Evolutionary conservation across 2,329 filamentous ascomycete species (phyloP).

Genomic region (Byssoonygena ceratinophila): DNA sequence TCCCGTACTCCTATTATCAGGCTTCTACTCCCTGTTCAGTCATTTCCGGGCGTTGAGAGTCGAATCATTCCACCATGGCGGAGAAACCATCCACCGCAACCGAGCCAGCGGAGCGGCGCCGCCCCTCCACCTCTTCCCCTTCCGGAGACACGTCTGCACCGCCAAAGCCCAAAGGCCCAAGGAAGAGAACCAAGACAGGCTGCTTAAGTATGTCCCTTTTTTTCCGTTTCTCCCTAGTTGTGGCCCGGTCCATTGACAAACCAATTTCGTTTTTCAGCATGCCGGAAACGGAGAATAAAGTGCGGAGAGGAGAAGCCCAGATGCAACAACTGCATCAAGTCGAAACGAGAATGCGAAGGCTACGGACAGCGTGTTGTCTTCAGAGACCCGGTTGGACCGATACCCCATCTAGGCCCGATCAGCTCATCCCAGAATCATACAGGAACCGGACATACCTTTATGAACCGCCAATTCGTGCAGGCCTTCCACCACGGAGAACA

Average conservation of each 20-base stretch:
- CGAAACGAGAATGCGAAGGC: constrained; percentile 37
- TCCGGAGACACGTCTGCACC: constrained; percentile 13
- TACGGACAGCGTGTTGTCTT: constrained; percentile 35
- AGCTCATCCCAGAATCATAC: constrained; percentile 17
- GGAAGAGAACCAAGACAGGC: constrained; percentile 80
- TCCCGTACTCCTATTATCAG: too few species aligned
- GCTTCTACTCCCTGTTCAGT: neutral
- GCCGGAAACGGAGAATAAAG: constrained; percentile 89
- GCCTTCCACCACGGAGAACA: constrained; percentile 11
- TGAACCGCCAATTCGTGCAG: constrained; percentile 11
- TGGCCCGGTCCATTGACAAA: constrained; percentile 6
- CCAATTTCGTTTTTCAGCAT: constrained; percentile 46
- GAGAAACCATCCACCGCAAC: neutral
- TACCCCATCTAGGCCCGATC: constrained; percentile 19
- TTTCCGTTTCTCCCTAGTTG: neutral
- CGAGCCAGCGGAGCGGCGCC: neutral
- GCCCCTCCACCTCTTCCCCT: neutral
- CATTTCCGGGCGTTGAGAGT: neutral
- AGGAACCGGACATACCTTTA: constrained; percentile 7
- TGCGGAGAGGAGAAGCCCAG: constrained; percentile 68
- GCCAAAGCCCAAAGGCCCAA: constrained; percentile 27
- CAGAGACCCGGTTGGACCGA: constrained; percentile 32
- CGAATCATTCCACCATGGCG: constrained; percentile 1
- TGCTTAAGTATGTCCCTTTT: constrained; percentile 60
- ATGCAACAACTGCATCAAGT: constrained; percentile 40